Evolutionary conservation across 2,329 filamentous ascomycete species (phyloP), one percentile per base, ranked within the genome.

Genomic region (Sporothrix dimorphospora): DNA sequence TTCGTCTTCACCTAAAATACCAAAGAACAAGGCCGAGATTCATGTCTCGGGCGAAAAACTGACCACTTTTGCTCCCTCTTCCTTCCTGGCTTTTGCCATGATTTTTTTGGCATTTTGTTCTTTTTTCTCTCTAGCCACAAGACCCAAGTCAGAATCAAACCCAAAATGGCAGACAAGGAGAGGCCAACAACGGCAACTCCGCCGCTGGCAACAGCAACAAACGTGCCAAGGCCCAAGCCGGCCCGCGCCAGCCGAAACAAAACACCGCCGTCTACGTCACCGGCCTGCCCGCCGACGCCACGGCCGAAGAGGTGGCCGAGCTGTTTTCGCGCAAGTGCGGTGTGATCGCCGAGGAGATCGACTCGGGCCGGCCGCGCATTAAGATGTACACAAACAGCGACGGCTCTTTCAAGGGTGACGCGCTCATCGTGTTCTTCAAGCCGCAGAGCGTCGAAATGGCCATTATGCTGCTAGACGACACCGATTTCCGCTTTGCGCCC

Each of bases 261-360:
- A 98, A 98, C 80, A 97, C 93, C 6, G 95, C 95, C 55, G 88
- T 99, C 75, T 99, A 95, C 83, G 92, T 98, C 65, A 97, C 94
- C 4, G 93, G 92, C 14, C 87, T 99, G 4, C 97, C 96, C 0
- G 81, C 85, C 51, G 93, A 98, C 80, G 91, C 89, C 57, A 93
- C 91, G 0, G 84, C 91, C 55, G 89, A 92, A 40, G 96, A 99
- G 82, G 89, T 99, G 19, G 87, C 92, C 76, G 88, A 94, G 30
- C 85, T 93, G 38, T 99, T 99, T 83, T 93, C 91, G 66, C 84
- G 87, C 74, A 95, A 93, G 80, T 97, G 89, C 78, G 94, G 94
- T 73, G 92, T 98, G 76, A 94, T 99, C 75, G 94, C 95, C 66
- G 94, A 98, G 81, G 93, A 97, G 81, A 94, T 97, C 75, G 94